phyloP scores from a whole-genome alignment of 345 rosid species.

The Lenwebbia sp. region DNA sequence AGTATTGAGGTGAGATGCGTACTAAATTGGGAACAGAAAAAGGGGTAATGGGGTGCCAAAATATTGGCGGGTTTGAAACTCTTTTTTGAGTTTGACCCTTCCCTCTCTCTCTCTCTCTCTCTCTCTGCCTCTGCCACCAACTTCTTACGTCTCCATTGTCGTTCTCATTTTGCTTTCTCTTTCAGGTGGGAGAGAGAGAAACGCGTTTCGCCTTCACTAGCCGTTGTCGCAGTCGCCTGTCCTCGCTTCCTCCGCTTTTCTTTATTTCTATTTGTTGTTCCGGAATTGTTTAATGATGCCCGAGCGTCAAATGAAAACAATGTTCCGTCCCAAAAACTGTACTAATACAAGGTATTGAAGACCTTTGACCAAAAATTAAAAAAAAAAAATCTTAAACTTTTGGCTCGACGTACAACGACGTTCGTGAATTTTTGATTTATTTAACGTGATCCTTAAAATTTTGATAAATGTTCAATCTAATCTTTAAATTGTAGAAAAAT shows the following conservation, averaged over 20 bases:
- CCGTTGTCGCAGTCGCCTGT: not conserved
- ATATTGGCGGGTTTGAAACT: not conserved
- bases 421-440: too few species aligned
- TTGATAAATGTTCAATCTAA: too few species aligned
- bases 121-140: not conserved
- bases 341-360: too few species aligned
- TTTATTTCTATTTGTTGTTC: not conserved
- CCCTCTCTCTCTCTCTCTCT: not conserved
- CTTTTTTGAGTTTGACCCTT: not conserved
- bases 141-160: not conserved
- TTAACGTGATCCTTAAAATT: too few species aligned
- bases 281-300: not conserved
- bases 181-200: not conserved
- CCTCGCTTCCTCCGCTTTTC: not conserved
- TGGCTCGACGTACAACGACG: too few species aligned
- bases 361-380: too few species aligned
- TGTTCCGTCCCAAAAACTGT: not conserved
- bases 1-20: not conserved
- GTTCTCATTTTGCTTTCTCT: not conserved
- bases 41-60: not conserved
- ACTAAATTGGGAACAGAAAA: not conserved
- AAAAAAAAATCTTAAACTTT: too few species aligned
- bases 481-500: too few species aligned
- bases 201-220: not conserved
- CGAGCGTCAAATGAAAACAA: not conserved